Evolutionary conservation across 352 stramenopile species (phyloP), one percentile per base, ranked within the genome.

Genomic region (Elongisporangium prolatum): DNA sequence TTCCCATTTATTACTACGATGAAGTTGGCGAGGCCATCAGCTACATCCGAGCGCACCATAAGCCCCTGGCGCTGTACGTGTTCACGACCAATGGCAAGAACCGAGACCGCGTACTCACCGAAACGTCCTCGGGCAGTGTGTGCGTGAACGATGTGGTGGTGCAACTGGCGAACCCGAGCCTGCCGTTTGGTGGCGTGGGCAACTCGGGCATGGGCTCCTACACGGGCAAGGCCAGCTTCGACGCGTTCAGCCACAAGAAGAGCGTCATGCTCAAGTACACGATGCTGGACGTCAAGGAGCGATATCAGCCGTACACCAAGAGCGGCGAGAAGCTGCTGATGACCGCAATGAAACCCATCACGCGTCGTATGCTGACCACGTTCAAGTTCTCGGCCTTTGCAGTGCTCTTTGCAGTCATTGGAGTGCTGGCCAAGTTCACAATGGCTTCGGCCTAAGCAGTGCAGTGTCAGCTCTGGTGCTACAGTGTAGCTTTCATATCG

Each of bases 1-100:
- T 99, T 22, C 91, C 95, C 3, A 88, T 99, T 54, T 69, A 95
- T 28, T 93, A 91, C 67, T 91, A 89, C 59, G 69, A 84, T 10
- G 20, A 52, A 10, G n/a, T 85, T 48, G 61, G 75, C 25, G 52
- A 69, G 8, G 66, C 71, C n/a, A 67, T 84, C 21, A 67, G 71
- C 18, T 72, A 75, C 25, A 69, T 88, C 21, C 71, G 71, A 17
- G 50, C 59, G 14, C 62, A 64, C 49, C 69, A 86, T 13, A 96
- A 93, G 57, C 90, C 91, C 1, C 65, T 98, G 7, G 72, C 86
- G 48, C 63, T 97, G 20, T 98, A 98, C 64, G 48, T 93, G 5
- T 97, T 97, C 71, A 74, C 64, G 51, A 66, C 69, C 18, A 60
- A 84, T 54, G 63, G 59, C 20, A 55, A 75, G 64, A 40, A 63